Evolutionary conservation across 176 grass and related monocot species (phyloP).

Genomic region (Oryza australiensis): DNA sequence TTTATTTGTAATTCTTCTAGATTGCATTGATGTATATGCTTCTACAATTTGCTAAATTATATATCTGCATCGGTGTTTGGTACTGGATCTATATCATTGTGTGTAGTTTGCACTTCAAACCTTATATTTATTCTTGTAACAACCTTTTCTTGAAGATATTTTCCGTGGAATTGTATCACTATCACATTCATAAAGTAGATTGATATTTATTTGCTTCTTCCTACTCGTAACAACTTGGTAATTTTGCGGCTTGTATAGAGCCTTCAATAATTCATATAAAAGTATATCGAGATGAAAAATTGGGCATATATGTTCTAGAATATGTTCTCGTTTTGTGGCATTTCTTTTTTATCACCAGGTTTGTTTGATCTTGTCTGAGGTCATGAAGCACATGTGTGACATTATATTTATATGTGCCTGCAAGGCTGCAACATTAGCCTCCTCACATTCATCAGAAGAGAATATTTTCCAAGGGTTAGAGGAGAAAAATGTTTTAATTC

Average conservation of each 20-base stretch:
- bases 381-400: background rate
- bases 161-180: background rate
- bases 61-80: background rate
- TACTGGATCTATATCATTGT: background rate
- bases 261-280: background rate
- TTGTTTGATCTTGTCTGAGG: background rate
- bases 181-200: background rate
- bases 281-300: background rate
- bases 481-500: background rate
- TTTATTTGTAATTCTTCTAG: background rate
- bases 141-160: background rate
- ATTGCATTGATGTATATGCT: background rate
- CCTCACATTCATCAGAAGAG: background rate
- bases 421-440: background rate
- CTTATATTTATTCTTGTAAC: background rate
- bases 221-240: background rate
- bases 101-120: background rate
- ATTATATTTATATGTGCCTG: background rate
- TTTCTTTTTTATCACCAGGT: constrained; percentile 4
- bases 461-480: background rate
- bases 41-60: background rate
- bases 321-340: background rate
- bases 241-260: background rate
- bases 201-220: background rate
- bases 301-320: background rate